A percentile compares a stretch with the other conserved stretches of the same genome.
phyloP scores from a whole-genome alignment of 306 rosid species.

The Betula pendula region DNA sequence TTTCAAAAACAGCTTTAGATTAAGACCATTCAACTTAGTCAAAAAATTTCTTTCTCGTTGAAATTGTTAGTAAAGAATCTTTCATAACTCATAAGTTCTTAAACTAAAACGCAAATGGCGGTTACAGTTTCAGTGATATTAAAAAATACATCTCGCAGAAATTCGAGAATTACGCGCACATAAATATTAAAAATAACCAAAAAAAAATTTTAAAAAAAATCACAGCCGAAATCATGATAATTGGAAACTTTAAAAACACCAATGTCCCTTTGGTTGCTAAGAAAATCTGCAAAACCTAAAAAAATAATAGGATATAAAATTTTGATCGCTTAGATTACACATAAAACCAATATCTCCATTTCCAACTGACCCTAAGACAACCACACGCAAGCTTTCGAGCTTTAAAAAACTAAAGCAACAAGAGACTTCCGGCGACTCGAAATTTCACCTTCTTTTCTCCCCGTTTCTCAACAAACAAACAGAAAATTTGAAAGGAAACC shows the following conservation, averaged over 20 bases:
- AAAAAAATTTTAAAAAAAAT: not conserved
- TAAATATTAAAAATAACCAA: not conserved
- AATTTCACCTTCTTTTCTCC: conserved; percentile 2
- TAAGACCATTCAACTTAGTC: not conserved
- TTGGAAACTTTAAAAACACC: not conserved
- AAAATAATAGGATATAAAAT: not conserved
- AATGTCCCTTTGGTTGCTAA: not conserved
- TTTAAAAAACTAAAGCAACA: not conserved
- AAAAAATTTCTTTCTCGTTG: not conserved
- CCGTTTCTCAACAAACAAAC: conserved; percentile 24
- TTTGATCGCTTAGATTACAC: not conserved
- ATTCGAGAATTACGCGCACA: not conserved
- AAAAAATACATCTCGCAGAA: not conserved
- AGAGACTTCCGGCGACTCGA: conserved; percentile 6
- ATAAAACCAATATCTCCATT: not conserved
- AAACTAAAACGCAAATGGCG: not conserved
- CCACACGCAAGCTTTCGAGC: not conserved
- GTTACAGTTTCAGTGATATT: not conserved
- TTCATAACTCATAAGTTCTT: not conserved
- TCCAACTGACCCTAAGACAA: not conserved
- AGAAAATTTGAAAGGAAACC: conserved; percentile 21
- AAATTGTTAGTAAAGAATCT: not conserved
- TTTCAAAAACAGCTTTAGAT: not conserved
- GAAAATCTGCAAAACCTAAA: not conserved
- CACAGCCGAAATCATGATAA: not conserved